Conservation (phyloP, 352 stramenopile genomes). For the Aphanomyces astaci region DNA sequence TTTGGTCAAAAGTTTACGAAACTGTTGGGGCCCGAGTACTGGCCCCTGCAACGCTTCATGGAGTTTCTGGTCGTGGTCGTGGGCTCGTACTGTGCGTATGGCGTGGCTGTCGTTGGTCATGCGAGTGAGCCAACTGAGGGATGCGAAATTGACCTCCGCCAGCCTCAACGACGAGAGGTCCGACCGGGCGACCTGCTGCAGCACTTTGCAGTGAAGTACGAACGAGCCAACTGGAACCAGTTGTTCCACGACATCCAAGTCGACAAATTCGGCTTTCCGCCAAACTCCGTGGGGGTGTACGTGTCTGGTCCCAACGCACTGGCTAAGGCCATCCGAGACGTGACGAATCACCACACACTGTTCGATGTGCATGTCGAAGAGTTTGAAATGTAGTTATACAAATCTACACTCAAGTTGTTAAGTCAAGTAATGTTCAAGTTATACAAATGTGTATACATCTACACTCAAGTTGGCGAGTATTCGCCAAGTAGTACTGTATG, state of each 20-base stretch:
- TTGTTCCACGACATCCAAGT: not conserved
- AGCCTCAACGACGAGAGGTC: not conserved
- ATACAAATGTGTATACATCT: too few species aligned
- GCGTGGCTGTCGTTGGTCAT: not conserved
- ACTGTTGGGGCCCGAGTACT: constrained; percentile 47
- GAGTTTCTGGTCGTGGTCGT: constrained; percentile 64
- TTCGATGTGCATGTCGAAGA: not conserved
- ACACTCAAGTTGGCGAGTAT: too few species aligned
- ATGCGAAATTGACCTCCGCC: not conserved
- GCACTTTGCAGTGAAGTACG: not conserved
- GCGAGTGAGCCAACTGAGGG: not conserved
- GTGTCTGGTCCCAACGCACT: not conserved
- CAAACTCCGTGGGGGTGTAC: not conserved
- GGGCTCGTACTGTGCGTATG: constrained; percentile 29
- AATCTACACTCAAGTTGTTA: too few species aligned
- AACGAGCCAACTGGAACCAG: not conserved
- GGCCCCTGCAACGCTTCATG: constrained; percentile 69
- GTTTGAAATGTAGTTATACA: not conserved
- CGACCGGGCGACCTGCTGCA: not conserved
- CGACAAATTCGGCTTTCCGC: not conserved
- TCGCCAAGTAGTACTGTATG: too few species aligned
- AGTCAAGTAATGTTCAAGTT: too few species aligned
- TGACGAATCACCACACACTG: not conserved
- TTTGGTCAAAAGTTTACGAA: constrained; percentile 63
- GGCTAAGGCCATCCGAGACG: not conserved